Evolutionary conservation across 2,329 filamentous ascomycete genomes (phyloP), one percentile per base, ranked within the genome.

Genomic region (Didymella exigua): DNA sequence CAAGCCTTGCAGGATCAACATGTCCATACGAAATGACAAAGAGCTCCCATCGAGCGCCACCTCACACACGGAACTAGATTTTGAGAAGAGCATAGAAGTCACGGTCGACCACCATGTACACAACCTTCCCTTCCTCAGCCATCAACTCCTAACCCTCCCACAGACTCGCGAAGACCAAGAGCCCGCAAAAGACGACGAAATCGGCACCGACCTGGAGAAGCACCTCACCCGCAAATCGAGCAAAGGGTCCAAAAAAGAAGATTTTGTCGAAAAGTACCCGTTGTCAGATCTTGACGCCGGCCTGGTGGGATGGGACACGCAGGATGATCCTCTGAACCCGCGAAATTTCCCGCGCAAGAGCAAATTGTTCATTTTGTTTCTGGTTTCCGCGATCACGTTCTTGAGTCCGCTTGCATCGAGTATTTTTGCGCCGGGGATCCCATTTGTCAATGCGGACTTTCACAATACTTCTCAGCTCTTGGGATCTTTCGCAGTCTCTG

Each of bases 381-480:
- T 74, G 0, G 57, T 75, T 8, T 55, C 61, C 7, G 66, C 68
- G 5, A 73, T 75, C 34, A 74, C 70, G 0, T 70, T 73, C 36
- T 48, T 75, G 21, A 75, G 68, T 50, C 71, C 72, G 1, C 56
- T 76, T 1, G 66, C 70, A 4, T 74, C 72, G 0, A 71, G 73
- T 3, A 75, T 76, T 16, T 65, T 75, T 44, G 72, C 73, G 2
- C 74, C 74, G 0, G 71, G 62, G 1, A 67, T 72, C 2, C 56
- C 68, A 0, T 71, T 71, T 30, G 65, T 74, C 13, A 69, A 69
- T 36, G 45, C 31, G 5, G 69, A 69, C 5, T 74, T 76, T 26
- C 36, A 68, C 43, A 73, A 72, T 27, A 67, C 70, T 7, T 72
- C 70, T 0, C 57, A 67, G 26, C 51, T 73, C 1, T 57, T 76